Evolutionary conservation across 148 eudicot genomes (phyloP).

Genomic region (Rhododendron vialii): DNA sequence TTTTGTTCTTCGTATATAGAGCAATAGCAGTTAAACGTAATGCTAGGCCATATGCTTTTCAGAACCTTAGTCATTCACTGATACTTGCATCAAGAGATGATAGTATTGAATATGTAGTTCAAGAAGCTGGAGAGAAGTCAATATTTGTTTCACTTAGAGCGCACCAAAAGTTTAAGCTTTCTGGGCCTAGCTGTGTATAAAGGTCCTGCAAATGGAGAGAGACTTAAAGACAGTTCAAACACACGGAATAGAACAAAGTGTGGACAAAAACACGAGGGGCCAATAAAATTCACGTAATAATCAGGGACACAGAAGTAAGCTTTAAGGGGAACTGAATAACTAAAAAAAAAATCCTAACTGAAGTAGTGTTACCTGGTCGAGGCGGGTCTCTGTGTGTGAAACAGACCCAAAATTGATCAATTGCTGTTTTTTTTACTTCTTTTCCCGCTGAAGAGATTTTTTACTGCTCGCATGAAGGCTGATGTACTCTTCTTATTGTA

Average conservation of each 20-base stretch:
- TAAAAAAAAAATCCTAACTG: neutral
- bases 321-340: neutral
- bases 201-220: conserved; percentile 1
- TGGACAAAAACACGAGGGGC: neutral
- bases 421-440: neutral
- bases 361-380: neutral
- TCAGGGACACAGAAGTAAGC: neutral
- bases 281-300: neutral
- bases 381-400: neutral
- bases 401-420: neutral
- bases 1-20: neutral
- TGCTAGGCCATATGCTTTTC: neutral
- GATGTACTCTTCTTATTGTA: conserved; percentile 21
- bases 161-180: neutral
- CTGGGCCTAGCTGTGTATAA: neutral
- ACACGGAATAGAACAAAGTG: neutral
- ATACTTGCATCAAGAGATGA: neutral
- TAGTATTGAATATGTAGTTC: neutral
- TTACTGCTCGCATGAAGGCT: conserved; percentile 3
- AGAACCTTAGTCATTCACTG: neutral
- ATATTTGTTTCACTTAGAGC: neutral
- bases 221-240: neutral
- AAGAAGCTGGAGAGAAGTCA: neutral
- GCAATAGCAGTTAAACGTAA: neutral
- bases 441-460: neutral